phyloP scores from a whole-genome alignment of 805 yeast species.

The Lipomyces chichibuensis region DNA sequence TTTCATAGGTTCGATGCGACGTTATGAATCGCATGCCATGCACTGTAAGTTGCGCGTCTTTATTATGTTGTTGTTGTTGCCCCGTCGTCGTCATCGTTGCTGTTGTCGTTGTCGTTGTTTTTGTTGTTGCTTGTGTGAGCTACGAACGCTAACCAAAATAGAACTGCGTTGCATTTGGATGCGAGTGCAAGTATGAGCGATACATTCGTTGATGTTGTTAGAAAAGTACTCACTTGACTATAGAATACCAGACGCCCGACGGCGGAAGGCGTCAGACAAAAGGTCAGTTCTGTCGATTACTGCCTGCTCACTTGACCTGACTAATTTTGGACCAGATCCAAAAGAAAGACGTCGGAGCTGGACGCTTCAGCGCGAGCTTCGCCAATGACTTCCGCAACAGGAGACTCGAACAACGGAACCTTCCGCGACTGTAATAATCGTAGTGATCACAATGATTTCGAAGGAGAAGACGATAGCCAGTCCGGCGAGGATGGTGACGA shows the following conservation, averaged over 20 bases:
- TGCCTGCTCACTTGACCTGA: not conserved
- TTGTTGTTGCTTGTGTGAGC: not conserved
- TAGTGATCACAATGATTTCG: not conserved
- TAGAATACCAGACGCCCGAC: constrained; percentile 71
- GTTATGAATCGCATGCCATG: constrained; percentile 63
- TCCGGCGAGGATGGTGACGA: constrained; percentile 26
- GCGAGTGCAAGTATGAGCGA: constrained; percentile 32
- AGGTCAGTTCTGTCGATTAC: constrained; percentile 58
- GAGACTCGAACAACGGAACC: not conserved
- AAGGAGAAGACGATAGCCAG: not conserved
- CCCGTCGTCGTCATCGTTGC: too few species aligned
- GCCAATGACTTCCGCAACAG: not conserved
- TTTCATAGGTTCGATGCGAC: constrained; percentile 46
- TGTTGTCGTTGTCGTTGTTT: too few species aligned
- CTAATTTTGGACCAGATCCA: constrained; percentile 3
- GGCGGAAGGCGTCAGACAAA: constrained; percentile 68
- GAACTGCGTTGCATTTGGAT: constrained; percentile 43
- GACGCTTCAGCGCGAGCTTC: not conserved
- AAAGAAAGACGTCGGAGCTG: not conserved
- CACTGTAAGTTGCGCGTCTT: constrained; percentile 44
- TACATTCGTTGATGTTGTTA: not conserved
- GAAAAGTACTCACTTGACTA: constrained; percentile 52
- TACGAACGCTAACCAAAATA: constrained; percentile 10
- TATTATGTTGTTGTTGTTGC: not conserved
- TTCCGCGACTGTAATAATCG: not conserved